These are phyloP conservation scores for Yueomyces sp. DNA, from an alignment of 805 yeast species.

Conservation along the genomic window DNA sequence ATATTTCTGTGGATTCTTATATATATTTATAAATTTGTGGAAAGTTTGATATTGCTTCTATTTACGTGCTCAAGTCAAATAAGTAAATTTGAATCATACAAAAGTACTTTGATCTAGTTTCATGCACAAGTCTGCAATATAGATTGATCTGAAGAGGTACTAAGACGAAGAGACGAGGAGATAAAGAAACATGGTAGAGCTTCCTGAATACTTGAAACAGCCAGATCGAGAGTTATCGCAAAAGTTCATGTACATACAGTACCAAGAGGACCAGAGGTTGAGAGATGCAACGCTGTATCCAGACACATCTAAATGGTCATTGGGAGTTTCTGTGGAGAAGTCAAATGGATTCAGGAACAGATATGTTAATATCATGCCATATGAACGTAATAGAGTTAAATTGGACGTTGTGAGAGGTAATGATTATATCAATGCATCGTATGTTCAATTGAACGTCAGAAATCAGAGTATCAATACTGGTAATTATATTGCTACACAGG, in stretches of 20 bases:
- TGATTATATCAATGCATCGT: constrained; percentile 82
- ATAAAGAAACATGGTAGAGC: not conserved
- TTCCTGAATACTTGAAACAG: constrained; percentile 15
- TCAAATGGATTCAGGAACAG: constrained; percentile 34
- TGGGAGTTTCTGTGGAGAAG: constrained; percentile 16
- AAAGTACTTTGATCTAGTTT: no score
- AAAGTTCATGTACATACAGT: constrained; percentile 24
- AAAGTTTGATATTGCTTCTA: no score
- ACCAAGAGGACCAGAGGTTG: constrained; percentile 25
- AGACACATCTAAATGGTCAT: constrained; percentile 17
- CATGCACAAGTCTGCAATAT: no score
- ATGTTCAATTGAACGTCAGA: constrained; percentile 28
- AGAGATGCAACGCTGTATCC: constrained; percentile 24
- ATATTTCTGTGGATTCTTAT: no score
- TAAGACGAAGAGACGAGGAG: no score
- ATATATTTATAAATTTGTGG: no score
- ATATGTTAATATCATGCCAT: constrained; percentile 52
- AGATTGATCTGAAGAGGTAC: no score
- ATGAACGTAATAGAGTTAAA: constrained; percentile 43
- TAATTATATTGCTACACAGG: constrained; percentile 58
- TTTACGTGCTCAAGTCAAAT: no score
- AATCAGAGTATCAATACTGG: constrained; percentile 15
- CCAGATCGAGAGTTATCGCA: constrained; percentile 10
- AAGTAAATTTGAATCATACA: no score
- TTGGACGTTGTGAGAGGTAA: constrained; percentile 22